Percentiles rank a stretch among this genome's conserved stretches.
These are phyloP conservation scores for Prillingera fragicola DNA, from an alignment of 1,284 basidiomycete genomes.

Conservation along the genomic window DNA sequence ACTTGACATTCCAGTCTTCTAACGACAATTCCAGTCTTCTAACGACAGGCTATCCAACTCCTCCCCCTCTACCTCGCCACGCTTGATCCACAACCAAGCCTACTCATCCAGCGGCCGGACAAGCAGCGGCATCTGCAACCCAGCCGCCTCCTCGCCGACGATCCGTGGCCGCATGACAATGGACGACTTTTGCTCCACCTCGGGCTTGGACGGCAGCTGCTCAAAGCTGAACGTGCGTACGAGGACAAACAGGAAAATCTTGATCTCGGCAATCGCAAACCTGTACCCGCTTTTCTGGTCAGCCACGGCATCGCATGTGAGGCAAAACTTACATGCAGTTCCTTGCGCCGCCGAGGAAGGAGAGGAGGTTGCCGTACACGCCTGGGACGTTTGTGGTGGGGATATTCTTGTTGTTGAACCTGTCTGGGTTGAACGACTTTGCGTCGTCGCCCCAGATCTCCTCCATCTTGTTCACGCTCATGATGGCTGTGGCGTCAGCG, in stretches of 20 bases:
- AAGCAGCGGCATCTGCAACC: constrained; percentile 44
- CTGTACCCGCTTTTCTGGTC: constrained; percentile 53
- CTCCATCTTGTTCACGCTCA: constrained; percentile 58
- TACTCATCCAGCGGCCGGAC: no score
- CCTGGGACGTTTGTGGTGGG: constrained; percentile 54
- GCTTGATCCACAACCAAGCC: no score
- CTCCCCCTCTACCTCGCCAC: no score
- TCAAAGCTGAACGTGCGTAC: constrained; percentile 57
- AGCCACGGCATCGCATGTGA: background rate
- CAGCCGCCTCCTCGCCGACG: constrained; percentile 37
- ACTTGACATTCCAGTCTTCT: no score
- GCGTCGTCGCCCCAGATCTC: constrained; percentile 66
- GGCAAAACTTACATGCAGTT: constrained; percentile 54
- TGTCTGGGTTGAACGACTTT: constrained; percentile 52
- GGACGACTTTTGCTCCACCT: constrained; percentile 34
- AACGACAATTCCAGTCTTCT: no score
- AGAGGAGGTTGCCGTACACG: constrained; percentile 59
- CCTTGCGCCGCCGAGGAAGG: constrained; percentile 62
- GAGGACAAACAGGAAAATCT: constrained; percentile 57
- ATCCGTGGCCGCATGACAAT: constrained; percentile 46
- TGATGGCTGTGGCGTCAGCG: constrained; percentile 31
- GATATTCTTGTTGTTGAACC: constrained; percentile 18
- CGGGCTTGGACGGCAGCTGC: constrained; percentile 45
- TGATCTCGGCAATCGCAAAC: constrained; percentile 64
- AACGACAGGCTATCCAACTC: no score